Conservation (phyloP, 129 eudicot genomes). For the Heracleum sosnowskyi region DNA sequence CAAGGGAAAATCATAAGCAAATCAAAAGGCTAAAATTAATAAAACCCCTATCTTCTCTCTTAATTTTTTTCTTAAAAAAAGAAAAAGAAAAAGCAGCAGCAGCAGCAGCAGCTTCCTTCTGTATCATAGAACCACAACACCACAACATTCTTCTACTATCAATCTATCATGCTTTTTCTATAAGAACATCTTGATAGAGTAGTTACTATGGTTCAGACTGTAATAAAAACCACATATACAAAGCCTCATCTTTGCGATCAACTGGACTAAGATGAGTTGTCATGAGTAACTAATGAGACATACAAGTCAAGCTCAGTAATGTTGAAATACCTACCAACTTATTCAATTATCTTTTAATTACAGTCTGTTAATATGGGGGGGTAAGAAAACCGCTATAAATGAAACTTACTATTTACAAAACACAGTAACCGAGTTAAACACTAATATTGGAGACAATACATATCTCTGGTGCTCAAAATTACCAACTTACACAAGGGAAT, state of each 20-base stretch:
- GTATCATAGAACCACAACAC: neutral
- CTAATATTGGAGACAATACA: neutral
- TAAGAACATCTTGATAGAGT: neutral
- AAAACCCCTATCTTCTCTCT: neutral
- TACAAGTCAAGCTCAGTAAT: neutral
- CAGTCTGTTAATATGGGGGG: neutral
- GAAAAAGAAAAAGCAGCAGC: neutral
- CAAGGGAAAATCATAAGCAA: neutral
- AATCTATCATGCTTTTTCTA: neutral
- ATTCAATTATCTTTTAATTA: neutral
- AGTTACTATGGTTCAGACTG: neutral
- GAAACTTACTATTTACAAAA: neutral
- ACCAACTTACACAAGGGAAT: neutral
- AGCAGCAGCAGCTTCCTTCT: neutral
- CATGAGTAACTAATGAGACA: neutral
- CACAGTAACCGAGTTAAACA: neutral
- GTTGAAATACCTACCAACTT: neutral
- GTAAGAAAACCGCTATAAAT: neutral
- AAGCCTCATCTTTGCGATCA: constrained; percentile 1
- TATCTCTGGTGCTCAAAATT: neutral
- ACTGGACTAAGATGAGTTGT: neutral
- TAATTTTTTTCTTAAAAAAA: neutral
- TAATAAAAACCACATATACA: neutral
- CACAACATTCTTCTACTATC: neutral
- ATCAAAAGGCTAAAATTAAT: neutral